Evolutionary conservation across 495 filamentous ascomycete genomes (phyloP).

Genomic region (Parachaetomium inaequale): DNA sequence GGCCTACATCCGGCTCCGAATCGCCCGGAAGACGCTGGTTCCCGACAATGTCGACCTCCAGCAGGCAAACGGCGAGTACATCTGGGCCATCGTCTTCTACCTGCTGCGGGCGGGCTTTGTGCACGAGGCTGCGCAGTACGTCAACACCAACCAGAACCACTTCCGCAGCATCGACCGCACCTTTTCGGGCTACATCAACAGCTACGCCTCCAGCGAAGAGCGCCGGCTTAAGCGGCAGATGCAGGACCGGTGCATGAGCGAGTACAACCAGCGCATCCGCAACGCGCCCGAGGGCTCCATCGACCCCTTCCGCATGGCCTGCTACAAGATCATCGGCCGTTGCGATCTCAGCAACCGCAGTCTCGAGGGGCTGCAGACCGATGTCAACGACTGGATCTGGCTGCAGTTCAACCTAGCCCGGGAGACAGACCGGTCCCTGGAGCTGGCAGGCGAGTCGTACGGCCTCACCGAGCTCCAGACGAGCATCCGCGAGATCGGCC

Average conservation of each 20-base stretch:
- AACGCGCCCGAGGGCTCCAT: slow-evolving; percentile 82
- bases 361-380: slow-evolving; percentile 74
- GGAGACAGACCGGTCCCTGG: slow-evolving; percentile 76
- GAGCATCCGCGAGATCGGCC: slow-evolving; percentile 82
- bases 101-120: slow-evolving; percentile 83
- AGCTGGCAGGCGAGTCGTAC: slow-evolving; percentile 83
- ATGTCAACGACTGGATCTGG: slow-evolving; percentile 95
- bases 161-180: slow-evolving; percentile 88
- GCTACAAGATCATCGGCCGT: slow-evolving; percentile 95
- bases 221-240: slow-evolving; percentile 69
- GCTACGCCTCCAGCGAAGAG: slow-evolving; percentile 67
- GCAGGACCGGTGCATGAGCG: slow-evolving; percentile 79
- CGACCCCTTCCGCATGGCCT: slow-evolving; percentile 94
- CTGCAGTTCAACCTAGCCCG: slow-evolving; percentile 88
- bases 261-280: slow-evolving; percentile 78
- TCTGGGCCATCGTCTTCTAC: slow-evolving; percentile 92
- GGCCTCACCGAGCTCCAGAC: slow-evolving; percentile 80
- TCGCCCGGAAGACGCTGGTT: slow-evolving; percentile 71
- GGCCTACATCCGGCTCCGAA: slow-evolving; percentile 78
- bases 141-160: slow-evolving; percentile 65
- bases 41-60: slow-evolving; percentile 71
- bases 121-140: slow-evolving; percentile 79
- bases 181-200: slow-evolving; percentile 83
- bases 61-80: slow-evolving; percentile 70
- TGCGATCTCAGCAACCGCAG: slow-evolving; percentile 80